A percentile compares a stretch with the other conserved stretches of the same genome.
phyloP scores from a whole-genome alignment of 805 yeast species.

The Metschnikowia sp. region DNA sequence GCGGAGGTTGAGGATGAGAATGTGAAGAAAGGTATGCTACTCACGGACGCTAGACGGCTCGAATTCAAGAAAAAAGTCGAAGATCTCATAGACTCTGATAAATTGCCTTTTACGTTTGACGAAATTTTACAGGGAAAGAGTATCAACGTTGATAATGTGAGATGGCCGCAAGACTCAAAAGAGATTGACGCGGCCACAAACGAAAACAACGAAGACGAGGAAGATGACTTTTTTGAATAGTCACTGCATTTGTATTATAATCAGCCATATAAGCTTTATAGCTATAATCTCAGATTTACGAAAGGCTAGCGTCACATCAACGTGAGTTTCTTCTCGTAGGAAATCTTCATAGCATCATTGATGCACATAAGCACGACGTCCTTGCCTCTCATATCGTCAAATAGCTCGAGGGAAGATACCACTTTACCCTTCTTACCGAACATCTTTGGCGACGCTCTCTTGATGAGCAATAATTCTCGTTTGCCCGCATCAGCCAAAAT shows the following conservation, averaged over 20 bases:
- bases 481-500: slow-evolving; percentile 50
- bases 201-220: slow-evolving; percentile 18
- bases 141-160: slow-evolving; percentile 22
- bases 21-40: slow-evolving; percentile 39
- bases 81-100: slow-evolving; percentile 48
- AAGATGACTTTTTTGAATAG: slow-evolving; percentile 29
- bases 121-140: slow-evolving; percentile 42
- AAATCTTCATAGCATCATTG: slow-evolving; percentile 65
- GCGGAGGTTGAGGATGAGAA: slow-evolving; percentile 30
- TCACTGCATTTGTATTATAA: slow-evolving; percentile 7
- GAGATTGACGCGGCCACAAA: slow-evolving; percentile 47
- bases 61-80: slow-evolving; percentile 49
- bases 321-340: slow-evolving; percentile 30
- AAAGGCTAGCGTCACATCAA: slow-evolving; percentile 1
- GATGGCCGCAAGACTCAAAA: slow-evolving; percentile 17
- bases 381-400: slow-evolving; percentile 46
- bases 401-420: slow-evolving; percentile 46
- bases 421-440: slow-evolving; percentile 37
- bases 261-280: background rate
- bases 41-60: slow-evolving; percentile 42
- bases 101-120: slow-evolving; percentile 51
- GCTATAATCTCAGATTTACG: background rate
- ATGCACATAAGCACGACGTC: slow-evolving; percentile 48
- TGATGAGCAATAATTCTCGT: slow-evolving; percentile 59
- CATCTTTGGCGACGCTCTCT: slow-evolving; percentile 67